These are phyloP conservation scores for Paramecium caudatum DNA, from an alignment of 73 alveolate genomes.

Conservation along the genomic window DNA sequence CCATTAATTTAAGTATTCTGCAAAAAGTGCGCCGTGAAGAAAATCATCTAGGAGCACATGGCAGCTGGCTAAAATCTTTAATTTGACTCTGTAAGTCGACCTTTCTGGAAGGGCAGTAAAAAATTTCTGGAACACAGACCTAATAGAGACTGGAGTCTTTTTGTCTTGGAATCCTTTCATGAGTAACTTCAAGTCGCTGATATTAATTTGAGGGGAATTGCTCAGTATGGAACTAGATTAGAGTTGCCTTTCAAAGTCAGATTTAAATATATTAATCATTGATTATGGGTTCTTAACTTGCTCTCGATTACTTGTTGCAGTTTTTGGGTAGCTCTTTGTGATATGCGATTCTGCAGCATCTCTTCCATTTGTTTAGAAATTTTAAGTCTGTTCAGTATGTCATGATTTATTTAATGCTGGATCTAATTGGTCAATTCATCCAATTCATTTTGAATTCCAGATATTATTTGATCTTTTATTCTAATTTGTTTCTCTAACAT, in stretches of 20 bases:
- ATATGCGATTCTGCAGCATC: slow-evolving; percentile 1
- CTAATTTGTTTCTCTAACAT: background rate
- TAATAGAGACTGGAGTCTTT: slow-evolving; percentile 1
- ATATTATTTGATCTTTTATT: slow-evolving; percentile 45
- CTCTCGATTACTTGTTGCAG: no score
- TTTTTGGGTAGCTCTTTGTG: background rate
- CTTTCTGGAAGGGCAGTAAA: slow-evolving; percentile 19
- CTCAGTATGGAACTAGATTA: slow-evolving; percentile 3
- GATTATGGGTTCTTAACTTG: no score
- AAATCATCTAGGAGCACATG: slow-evolving; percentile 55
- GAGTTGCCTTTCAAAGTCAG: slow-evolving; percentile 43
- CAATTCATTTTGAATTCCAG: slow-evolving; percentile 22
- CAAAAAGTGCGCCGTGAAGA: slow-evolving; percentile 24
- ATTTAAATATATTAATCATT: slow-evolving; percentile 44
- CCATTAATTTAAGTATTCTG: slow-evolving; percentile 43
- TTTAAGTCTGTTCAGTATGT: background rate
- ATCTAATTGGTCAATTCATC: slow-evolving; percentile 29
- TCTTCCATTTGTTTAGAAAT: slow-evolving; percentile 27
- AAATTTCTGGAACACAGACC: slow-evolving; percentile 12
- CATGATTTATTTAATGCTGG: background rate
- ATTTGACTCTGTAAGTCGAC: slow-evolving; percentile 41
- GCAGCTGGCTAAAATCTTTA: slow-evolving; percentile 36
- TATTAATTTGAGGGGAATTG: background rate
- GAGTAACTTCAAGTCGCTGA: background rate
- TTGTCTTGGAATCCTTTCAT: slow-evolving; percentile 50